Conservation (phyloP, 2,329 filamentous ascomycete genomes). For the Grosmannia serpens region DNA sequence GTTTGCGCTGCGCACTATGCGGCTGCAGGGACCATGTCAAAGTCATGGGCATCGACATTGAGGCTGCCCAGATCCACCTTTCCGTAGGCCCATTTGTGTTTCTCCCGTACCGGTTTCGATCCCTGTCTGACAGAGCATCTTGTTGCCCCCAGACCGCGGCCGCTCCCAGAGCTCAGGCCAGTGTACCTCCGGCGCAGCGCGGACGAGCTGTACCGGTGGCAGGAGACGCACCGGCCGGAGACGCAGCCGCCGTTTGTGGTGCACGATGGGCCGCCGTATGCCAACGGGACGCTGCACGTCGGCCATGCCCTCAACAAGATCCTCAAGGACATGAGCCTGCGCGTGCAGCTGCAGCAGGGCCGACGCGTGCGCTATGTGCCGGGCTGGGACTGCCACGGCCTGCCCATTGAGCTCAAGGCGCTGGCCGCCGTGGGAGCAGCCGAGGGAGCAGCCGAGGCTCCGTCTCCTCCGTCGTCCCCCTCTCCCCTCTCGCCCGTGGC, state of each 20-base stretch:
- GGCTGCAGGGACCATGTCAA: slow-evolving; percentile 26
- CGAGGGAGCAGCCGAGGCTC: slow-evolving; percentile 10
- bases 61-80: slow-evolving; percentile 66
- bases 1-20: slow-evolving; percentile 1
- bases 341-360: slow-evolving; percentile 69
- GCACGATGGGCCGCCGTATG: slow-evolving; percentile 94
- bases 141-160: slow-evolving; percentile 34
- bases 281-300: slow-evolving; percentile 82
- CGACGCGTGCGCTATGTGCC: slow-evolving; percentile 71
- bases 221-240: slow-evolving; percentile 44
- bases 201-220: slow-evolving; percentile 85
- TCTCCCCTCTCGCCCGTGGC: slow-evolving; percentile 33
- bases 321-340: slow-evolving; percentile 84
- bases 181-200: slow-evolving; percentile 64
- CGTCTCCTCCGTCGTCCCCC: not conserved
- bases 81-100: slow-evolving; percentile 38
- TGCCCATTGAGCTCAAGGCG: slow-evolving; percentile 95
- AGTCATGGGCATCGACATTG: slow-evolving; percentile 63
- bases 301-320: slow-evolving; percentile 97
- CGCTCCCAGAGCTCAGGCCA: slow-evolving; percentile 35
- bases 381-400: slow-evolving; percentile 95
- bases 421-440: slow-evolving; percentile 39
- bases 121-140: not conserved
- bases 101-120: not conserved
- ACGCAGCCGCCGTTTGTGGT: slow-evolving; percentile 56